phyloP scores from a whole-genome alignment of 257 asterid genomes.

The Solanum chilense region DNA sequence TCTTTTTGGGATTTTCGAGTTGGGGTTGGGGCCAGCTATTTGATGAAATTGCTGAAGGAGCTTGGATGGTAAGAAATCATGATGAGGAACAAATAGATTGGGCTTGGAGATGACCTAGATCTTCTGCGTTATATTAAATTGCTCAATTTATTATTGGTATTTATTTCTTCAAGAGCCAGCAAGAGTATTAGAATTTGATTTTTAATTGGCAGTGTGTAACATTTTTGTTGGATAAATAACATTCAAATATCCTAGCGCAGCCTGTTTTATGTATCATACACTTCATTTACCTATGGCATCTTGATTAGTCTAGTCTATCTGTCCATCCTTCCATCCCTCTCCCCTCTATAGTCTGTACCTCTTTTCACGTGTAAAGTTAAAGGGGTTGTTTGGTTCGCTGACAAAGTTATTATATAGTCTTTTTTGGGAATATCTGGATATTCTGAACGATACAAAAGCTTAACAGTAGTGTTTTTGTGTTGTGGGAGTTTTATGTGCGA shows the following conservation, averaged over 20 bases:
- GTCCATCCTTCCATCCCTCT: background rate
- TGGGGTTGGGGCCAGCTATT: conserved; percentile 87
- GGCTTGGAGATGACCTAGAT: conserved; percentile 28
- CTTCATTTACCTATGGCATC: background rate
- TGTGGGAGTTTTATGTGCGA: background rate
- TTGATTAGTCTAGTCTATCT: background rate
- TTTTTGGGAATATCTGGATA: background rate
- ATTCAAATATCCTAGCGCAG: background rate
- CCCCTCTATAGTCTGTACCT: background rate
- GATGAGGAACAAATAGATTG: conserved; percentile 34
- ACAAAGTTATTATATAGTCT: background rate
- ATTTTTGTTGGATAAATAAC: background rate
- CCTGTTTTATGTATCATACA: background rate
- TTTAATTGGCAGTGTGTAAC: background rate
- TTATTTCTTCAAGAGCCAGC: background rate
- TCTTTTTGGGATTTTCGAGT: conserved; percentile 64
- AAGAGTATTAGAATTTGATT: background rate
- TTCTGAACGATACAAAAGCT: background rate
- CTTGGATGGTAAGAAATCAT: conserved; percentile 58
- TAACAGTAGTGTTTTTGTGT: background rate
- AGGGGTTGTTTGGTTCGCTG: background rate
- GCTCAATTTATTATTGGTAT: background rate
- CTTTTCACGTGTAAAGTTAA: background rate
- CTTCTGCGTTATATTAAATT: background rate
- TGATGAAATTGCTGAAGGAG: conserved; percentile 77